Percentiles rank a stretch among this genome's conserved stretches.
phyloP scores from a whole-genome alignment of 108 stramenopile genomes.

The Cyclotella atomus region DNA sequence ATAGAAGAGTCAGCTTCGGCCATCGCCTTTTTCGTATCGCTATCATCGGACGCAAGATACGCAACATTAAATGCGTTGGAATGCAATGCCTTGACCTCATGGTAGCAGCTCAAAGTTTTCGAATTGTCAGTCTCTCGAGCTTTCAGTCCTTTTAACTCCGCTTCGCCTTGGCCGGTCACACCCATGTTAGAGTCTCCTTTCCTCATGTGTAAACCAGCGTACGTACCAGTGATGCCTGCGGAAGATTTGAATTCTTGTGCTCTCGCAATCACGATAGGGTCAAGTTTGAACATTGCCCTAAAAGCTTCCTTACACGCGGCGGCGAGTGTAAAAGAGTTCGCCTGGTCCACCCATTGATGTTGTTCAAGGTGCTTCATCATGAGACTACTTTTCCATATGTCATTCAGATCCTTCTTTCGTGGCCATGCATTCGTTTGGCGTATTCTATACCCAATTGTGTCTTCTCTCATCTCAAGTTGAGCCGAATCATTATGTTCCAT shows the following conservation, averaged over 20 bases:
- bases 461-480: background rate
- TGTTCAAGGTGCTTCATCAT: background rate
- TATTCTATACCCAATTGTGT: background rate
- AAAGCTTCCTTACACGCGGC: background rate
- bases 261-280: background rate
- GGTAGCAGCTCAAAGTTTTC: background rate
- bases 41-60: constrained; percentile 6
- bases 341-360: background rate
- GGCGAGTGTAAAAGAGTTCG: background rate
- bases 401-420: background rate
- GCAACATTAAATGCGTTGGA: background rate
- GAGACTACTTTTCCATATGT: background rate
- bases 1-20: background rate
- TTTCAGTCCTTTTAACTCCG: background rate
- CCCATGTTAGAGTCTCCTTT: constrained; percentile 2
- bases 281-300: constrained; percentile 5
- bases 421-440: background rate
- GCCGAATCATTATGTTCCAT: background rate
- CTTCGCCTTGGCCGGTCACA: background rate
- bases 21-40: background rate
- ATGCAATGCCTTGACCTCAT: background rate
- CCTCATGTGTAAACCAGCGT: constrained; percentile 2
- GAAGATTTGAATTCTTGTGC: background rate
- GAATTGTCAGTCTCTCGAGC: background rate
- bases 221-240: background rate